Evolutionary conservation across 352 stramenopile genomes (phyloP), one percentile per base, ranked within the genome.

Genomic region (Thalassiosira pacifica): DNA sequence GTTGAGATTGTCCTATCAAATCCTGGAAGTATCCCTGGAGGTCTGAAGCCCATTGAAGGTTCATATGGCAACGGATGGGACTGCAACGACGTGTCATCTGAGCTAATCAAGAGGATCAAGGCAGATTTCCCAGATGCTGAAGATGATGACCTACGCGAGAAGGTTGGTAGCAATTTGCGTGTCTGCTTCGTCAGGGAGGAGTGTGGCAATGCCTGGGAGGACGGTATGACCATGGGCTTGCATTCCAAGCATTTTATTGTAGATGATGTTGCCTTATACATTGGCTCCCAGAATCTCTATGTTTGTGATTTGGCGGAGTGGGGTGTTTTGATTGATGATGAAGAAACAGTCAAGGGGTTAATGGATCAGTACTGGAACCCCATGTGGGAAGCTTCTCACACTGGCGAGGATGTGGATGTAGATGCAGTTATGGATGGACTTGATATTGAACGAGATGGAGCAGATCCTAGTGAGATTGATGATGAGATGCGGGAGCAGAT

Each of bases 241-340:
- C 86, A 91, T 69, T 85, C 85, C 4, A 92, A 92, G 74, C 83
- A 92, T 53, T 90, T 92, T 31, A 92, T 92, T 68, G 71, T 92
- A 32, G 87, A 92, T 76, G 79, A 92, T 57, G 64, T 79, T 16
- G 85, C 71, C 57, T 83, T 59, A 59, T 92, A 92, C 61, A 88
- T 90, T 83, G 87, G 87, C 61, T 88, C 79, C 3, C 87, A 92
- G 48, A 92, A 92, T 42, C 55, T 92, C 16, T 92, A 92, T 37
- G 81, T 85, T 69, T 92, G 83, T 76, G 87, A 92, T 67, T 68
- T 92, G 10, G 87, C 87, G 1, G 87, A 92, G 55, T 92, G 87
- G 87, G 87, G 87, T 42, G 67, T 92, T 16, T 55, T 90, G 5
- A 83, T 92, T 81, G 87, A 92, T 65, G 59, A 68, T 68, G 76